A percentile compares a stretch with the other conserved stretches of the same genome.
These are phyloP conservation scores for Trichoderma semiorbis DNA, from an alignment of 2,329 filamentous ascomycete species.

Conservation along the genomic window DNA sequence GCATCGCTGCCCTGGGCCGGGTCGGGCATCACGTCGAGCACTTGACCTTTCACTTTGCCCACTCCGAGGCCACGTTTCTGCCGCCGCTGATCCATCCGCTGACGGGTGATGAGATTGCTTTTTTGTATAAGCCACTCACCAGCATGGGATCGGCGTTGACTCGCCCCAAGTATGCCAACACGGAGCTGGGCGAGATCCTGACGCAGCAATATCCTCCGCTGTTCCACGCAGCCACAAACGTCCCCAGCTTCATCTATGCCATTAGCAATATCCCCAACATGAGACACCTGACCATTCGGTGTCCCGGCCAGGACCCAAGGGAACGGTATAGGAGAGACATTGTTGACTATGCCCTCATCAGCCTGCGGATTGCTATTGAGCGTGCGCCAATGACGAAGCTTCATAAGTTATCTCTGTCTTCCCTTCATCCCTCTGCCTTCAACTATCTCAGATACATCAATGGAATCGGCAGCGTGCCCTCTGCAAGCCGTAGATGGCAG, in stretches of 20 bases:
- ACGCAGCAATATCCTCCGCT: conserved; percentile 84
- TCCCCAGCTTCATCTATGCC: conserved; percentile 76
- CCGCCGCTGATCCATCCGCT: conserved; percentile 77
- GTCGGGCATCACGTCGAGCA: conserved; percentile 77
- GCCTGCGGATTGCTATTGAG: conserved; percentile 78
- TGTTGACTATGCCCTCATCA: conserved; percentile 87
- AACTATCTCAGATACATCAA: conserved; percentile 72
- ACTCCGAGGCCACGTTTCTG: conserved; percentile 74
- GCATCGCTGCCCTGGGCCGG: conserved; percentile 69
- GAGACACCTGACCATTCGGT: conserved; percentile 70
- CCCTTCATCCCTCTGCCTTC: conserved; percentile 71
- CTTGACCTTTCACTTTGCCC: conserved; percentile 73
- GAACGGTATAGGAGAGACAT: conserved; percentile 72
- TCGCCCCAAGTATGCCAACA: conserved; percentile 74
- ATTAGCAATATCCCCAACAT: conserved; percentile 67
- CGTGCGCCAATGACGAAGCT: conserved; percentile 64
- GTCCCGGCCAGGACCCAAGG: conserved; percentile 65
- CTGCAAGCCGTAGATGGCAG: conserved; percentile 68
- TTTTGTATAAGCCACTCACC: conserved; percentile 76
- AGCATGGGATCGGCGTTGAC: conserved; percentile 59
- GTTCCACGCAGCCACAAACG: conserved; percentile 86
- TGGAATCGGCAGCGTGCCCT: conserved; percentile 71
- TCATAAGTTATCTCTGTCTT: conserved; percentile 66
- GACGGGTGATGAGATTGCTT: conserved; percentile 73
- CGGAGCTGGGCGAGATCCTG: conserved; percentile 74